Base-by-base conservation (phyloP, 306 rosid species). In the Glycine soja region DNA sequence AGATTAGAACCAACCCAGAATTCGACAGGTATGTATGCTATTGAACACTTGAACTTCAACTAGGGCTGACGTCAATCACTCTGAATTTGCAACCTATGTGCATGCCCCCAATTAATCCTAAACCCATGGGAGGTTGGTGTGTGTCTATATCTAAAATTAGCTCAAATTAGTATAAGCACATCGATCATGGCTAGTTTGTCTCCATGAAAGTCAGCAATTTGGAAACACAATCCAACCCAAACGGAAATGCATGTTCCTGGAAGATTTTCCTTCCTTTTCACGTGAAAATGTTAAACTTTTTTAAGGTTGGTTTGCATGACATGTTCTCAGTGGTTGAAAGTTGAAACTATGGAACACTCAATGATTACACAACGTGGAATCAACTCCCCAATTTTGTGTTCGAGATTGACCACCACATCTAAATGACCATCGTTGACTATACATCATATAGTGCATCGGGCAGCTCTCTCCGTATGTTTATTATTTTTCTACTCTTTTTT, bases 1-100 rank as follows among this genome's bases (percentile, higher is more conserved):
- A 92, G 89, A 94, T 94, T 91, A 90, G 98, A 85, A 88, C 78
- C 85, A 82, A 86, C 77, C 80, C 91, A 19, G 97, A 94, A 63
- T 92, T 89, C 24, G 98, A 94, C 84, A 92, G 97, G 97, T 32
- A 92, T 97, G 97, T 69, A 64, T 13, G 13, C 2, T 53, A 3
- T 56, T 16, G 32, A 56, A 56, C 62, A 61, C 67, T 30, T 1
- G 42, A 24, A 32, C 66, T 59, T 3, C 15, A 5, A 4, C 67
- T 61, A 61, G 42, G 67, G 42, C 42, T 61, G 42, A 57, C 32
- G 63, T 57, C 63, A 57, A 59, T 19, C 38, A 16, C 10, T 10
- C 51, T 40, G 12, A 52, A 52, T 1, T 70, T 24, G 30, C 30
- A 24, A 24, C 30, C 30, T 24, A 24, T 24, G 30, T 24, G 30